Evolutionary conservation across 1,284 basidiomycete species (phyloP).

Genomic region (Takashimella koratensis): DNA sequence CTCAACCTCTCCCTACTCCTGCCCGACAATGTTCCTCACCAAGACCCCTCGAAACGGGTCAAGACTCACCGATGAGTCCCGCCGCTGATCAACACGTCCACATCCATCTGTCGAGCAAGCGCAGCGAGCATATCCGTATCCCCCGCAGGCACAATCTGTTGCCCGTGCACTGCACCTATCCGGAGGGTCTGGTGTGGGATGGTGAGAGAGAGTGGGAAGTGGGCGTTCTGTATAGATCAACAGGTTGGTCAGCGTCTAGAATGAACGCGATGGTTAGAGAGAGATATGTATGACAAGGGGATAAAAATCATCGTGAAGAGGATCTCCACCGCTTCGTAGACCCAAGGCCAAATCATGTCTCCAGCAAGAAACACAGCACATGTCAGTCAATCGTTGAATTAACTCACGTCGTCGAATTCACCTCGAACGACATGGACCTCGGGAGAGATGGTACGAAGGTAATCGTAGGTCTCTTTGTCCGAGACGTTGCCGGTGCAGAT

Average conservation of each 20-base stretch:
- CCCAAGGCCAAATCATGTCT: not conserved
- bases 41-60: no score
- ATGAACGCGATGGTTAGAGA: not conserved
- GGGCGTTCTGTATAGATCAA: slow-evolving; percentile 35
- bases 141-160: slow-evolving; percentile 88
- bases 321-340: not conserved
- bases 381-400: no score
- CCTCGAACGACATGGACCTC: slow-evolving; percentile 91
- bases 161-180: slow-evolving; percentile 91
- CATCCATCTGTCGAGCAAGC: slow-evolving; percentile 92
- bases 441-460: slow-evolving; percentile 91
- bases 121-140: slow-evolving; percentile 84
- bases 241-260: no score
- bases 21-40: no score
- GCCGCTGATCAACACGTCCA: slow-evolving; percentile 89
- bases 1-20: no score
- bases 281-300: not conserved
- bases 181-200: slow-evolving; percentile 74
- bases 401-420: slow-evolving; percentile 86
- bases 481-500: slow-evolving; percentile 97
- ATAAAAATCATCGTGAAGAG: no score
- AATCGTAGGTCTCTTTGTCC: slow-evolving; percentile 95
- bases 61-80: slow-evolving; percentile 87
- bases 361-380: not conserved
- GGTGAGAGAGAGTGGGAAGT: slow-evolving; percentile 77